Percentiles rank a stretch among this genome's conserved stretches.
Evolutionary conservation across 345 rosid genomes (phyloP).

Genomic region (Alliaria petiolata): DNA sequence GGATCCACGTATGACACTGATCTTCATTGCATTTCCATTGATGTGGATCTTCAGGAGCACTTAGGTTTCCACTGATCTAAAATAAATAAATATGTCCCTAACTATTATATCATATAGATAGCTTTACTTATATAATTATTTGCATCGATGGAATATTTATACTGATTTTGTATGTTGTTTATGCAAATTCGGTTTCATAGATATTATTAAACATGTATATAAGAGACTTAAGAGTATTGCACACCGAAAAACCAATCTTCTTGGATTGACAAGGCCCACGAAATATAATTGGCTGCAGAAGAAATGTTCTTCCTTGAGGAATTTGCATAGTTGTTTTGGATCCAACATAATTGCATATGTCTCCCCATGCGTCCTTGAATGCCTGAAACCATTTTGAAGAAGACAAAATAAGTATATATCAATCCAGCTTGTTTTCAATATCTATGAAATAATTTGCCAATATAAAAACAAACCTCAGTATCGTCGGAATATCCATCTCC

Average conservation of each 20-base stretch:
- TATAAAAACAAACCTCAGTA: slow-evolving; percentile 26
- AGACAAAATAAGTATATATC: neutral
- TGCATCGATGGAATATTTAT: too few relatives aligned
- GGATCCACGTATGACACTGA: slow-evolving; percentile 34
- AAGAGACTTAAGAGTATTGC: neutral
- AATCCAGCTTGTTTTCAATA: neutral
- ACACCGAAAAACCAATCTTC: slow-evolving; percentile 26
- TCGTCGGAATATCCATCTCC: slow-evolving; percentile 38
- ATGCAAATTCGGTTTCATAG: too few relatives aligned
- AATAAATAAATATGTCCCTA: neutral
- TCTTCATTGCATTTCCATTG: slow-evolving; percentile 34
- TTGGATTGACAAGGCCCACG: slow-evolving; percentile 37
- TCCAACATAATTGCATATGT: slow-evolving; percentile 28
- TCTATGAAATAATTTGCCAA: neutral
- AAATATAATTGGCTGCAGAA: slow-evolving; percentile 38
- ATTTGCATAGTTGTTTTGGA: slow-evolving; percentile 18
- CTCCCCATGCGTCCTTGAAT: slow-evolving; percentile 38
- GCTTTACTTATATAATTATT: too few relatives aligned
- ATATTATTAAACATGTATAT: neutral
- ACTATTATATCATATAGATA: neutral
- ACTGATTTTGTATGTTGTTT: too few relatives aligned
- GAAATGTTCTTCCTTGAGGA: slow-evolving; percentile 30
- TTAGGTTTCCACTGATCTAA: slow-evolving; percentile 37
- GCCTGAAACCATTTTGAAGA: slow-evolving; percentile 27
- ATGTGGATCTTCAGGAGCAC: slow-evolving; percentile 36